Percentiles rank a stretch among this genome's conserved stretches.
Evolutionary conservation across 805 yeast genomes (phyloP).

Genomic region (Komagataella pastoris): DNA sequence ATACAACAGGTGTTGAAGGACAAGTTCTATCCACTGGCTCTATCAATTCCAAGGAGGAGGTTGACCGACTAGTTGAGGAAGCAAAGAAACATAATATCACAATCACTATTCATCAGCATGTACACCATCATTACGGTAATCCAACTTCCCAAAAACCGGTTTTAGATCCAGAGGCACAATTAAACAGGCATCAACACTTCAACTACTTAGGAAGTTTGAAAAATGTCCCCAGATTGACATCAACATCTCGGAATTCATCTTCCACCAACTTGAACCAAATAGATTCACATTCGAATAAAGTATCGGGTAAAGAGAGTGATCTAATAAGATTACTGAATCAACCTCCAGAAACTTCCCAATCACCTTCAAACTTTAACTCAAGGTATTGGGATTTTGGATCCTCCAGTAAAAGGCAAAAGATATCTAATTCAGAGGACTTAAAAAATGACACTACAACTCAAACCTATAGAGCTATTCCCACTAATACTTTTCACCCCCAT

Average conservation of each 20-base stretch:
- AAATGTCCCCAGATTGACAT: constrained; percentile 56
- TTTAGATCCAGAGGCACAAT: constrained; percentile 36
- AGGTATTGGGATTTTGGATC: constrained; percentile 2
- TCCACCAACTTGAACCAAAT: not conserved
- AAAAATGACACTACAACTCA: not conserved
- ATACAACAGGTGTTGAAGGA: constrained; percentile 31
- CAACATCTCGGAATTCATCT: constrained; percentile 10
- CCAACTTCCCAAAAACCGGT: constrained; percentile 16
- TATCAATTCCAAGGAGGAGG: constrained; percentile 39
- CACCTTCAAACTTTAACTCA: not conserved
- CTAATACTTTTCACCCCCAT: not conserved
- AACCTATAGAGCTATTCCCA: not conserved
- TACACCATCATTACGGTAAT: constrained; percentile 62
- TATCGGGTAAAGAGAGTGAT: constrained; percentile 22
- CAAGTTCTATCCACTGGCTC: constrained; percentile 31
- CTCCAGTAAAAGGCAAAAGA: constrained; percentile 4
- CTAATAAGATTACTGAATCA: constrained; percentile 29
- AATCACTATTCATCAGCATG: constrained; percentile 74
- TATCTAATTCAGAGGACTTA: not conserved
- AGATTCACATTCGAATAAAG: not conserved
- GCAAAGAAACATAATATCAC: constrained; percentile 45
- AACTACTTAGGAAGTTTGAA: constrained; percentile 61
- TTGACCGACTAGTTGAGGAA: constrained; percentile 40
- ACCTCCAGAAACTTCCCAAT: constrained; percentile 3
- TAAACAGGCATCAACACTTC: constrained; percentile 55